Evolutionary conservation across 805 yeast species (phyloP), one percentile per base, ranked within the genome.

Genomic region (Saccharomycopsis sp.): DNA sequence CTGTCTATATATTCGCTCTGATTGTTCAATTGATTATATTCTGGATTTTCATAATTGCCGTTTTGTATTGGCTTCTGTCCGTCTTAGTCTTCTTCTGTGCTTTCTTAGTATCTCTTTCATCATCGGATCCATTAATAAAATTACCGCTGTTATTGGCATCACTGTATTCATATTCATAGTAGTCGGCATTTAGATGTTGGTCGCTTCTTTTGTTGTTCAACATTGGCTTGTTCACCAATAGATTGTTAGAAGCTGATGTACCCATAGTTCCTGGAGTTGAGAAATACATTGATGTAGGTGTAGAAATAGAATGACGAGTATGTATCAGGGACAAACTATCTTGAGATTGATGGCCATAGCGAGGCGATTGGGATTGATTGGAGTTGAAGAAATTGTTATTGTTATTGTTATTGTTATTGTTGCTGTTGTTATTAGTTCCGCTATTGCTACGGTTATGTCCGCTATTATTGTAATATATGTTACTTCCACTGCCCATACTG

Each of bases 11-110:
- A n/a, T n/a, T n/a, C n/a, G n/a, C n/a, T n/a, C n/a, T n/a, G n/a
- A 35, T 35, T 22, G 17, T 20, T 51, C 41, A 61, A 22, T 61
- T 61, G 25, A 61, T 61, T 49, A 61, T 61, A 34, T 61, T 61
- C 42, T 59, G 62, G 8, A 61, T 61, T 22, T 53, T 58, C 63
- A 61, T 61, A 5, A 61, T 61, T 3, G 63, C 63, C 14, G 55
- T 41, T 44, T 56, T 61, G 41, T 58, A 58, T 24, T 58, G 57
- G 25, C 51, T 59, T n/a, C 54, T 42, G 41, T 58, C 62, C 17
- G 62, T 44, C 47, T 58, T 60, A 23, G 59, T 60, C 38, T 61
- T 61, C 53, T 61, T 61, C 14, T 55, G 61, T 3, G 59, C 54
- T 12, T 24, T 54, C 22, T 25, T 24, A 49, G 47, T 9, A 53